These are phyloP conservation scores for Tetrapyrgos nigripes DNA, from an alignment of 1,284 basidiomycete genomes.

Conservation along the genomic window DNA sequence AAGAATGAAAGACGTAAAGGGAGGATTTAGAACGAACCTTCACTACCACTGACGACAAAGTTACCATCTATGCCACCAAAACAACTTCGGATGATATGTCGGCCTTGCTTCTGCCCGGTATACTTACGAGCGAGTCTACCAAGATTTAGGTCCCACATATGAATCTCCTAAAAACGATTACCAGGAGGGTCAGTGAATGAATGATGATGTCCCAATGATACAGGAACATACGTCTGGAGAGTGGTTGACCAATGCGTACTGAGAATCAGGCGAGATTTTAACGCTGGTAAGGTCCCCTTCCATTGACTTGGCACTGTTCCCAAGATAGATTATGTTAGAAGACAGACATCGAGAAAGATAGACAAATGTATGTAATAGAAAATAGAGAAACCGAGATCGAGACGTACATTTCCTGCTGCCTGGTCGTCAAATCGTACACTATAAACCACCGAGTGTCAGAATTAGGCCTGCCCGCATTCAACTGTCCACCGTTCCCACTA, in stretches of 20 bases:
- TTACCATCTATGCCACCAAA: constrained; percentile 93
- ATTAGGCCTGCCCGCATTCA: constrained; percentile 10
- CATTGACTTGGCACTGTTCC: constrained; percentile 66
- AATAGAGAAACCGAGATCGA: constrained; percentile 16
- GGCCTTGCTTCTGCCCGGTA: constrained; percentile 81
- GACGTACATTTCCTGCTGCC: constrained; percentile 67
- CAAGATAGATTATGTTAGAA: neutral
- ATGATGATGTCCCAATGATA: constrained; percentile 5
- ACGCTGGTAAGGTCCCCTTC: constrained; percentile 88
- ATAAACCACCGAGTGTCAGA: constrained; percentile 67
- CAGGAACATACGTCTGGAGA: constrained; percentile 75
- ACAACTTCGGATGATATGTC: constrained; percentile 89
- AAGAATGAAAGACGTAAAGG: constrained; percentile 8
- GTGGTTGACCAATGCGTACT: constrained; percentile 87
- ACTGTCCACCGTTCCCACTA: constrained; percentile 1
- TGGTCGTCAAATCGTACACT: constrained; percentile 76
- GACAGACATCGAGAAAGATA: constrained; percentile 9
- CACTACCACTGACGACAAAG: constrained; percentile 93
- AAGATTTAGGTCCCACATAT: constrained; percentile 83
- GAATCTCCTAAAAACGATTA: constrained; percentile 72
- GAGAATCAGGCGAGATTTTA: constrained; percentile 87
- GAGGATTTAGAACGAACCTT: constrained; percentile 44
- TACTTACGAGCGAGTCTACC: constrained; percentile 80
- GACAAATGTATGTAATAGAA: constrained; percentile 21
- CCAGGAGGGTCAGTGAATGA: constrained; percentile 8